Evolutionary conservation across 2,329 filamentous ascomycete genomes (phyloP), one percentile per base, ranked within the genome.

Genomic region (Talaromyces sp.): DNA sequence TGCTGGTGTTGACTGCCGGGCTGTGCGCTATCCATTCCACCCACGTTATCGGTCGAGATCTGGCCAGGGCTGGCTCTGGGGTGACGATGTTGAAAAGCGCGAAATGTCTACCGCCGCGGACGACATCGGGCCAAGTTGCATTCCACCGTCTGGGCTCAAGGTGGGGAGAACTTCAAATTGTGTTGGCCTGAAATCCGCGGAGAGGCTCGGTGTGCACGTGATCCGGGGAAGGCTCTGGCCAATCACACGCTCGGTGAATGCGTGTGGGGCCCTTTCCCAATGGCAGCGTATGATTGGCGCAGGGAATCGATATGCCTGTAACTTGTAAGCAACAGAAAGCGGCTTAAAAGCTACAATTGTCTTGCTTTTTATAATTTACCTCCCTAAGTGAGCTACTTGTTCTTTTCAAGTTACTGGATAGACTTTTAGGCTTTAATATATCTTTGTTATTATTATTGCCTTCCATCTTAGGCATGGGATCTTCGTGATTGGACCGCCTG

Each of bases 11-110:
- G 32, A 11, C 44, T 39, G 8, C 25, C 55, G 32, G 25, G n/a
- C 25, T 51, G 30, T 51, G 42, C 22, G 42, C 36, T 42, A 28
- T 62, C 60, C 60, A 62, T 62, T n/a, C 30, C 36, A 42, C 22
- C 15, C 49, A 53, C 49, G 28, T 27, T 47, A 55, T 33, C 52
- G 28, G 52, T 22, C 28, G 52, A 36, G 28, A 11, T 55, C 27
- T 55, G 30, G 25, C 28, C 54, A 39, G 25, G 32, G 36, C 36
- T 22, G 32, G 49, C 25, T 53, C 3, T 32, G 28, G 6, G 25
- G 25, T 30, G 27, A 47, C 44, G 19, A 47, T 47, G 9, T 25
- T 25, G 22, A 47, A 47, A 25, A 22, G 44, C 22, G 44, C 44
- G 11, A 47, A 25, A 47, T 25, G 3, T 11, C 11, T 47, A 47